Base-by-base conservation (phyloP, 331 rosid species). In the Stylosanthes scabra region DNA sequence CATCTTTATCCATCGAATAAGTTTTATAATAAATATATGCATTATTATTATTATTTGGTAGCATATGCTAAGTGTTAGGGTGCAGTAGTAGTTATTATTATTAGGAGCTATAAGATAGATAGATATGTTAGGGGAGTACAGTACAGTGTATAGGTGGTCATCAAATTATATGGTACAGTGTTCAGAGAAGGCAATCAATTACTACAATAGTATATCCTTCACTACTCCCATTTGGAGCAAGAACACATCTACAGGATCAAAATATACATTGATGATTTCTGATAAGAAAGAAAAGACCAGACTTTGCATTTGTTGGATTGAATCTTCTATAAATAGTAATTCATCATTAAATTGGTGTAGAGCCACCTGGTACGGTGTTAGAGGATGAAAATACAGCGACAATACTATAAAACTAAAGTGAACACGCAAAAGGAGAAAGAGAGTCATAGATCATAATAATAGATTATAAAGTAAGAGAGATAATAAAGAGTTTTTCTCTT, bases 181-280 rank as follows among this genome's bases (percentile, higher is more conserved):
- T 9, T 62, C 51, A 10, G 40, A 58, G 63, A 31, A 31, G 40
- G 40, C 28, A 63, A 40, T 63, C 68, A 63, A 41, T 14, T 40
- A 13, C 29, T 8, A 40, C 49, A 9, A 40, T 39, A 62, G 47
- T 34, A 62, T 15, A 9, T 46, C 47, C 39, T 46, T 72, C 39
- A 59, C 74, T 56, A 59, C 65, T 56, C 55, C 14, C 40, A 41
- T 20, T 55, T 40, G 44, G 64, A 70, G 44, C 64, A 54, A 55
- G 41, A 58, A 9, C 65, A 70, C 52, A 15, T 51, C 50, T 3
- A 54, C 37, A 39, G 40, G 44, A 70, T 57, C 14, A 42, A 70
- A 12, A 70, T 47, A 62, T 27, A 70, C 15, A 42, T 27, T 42
- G 15, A 57, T 57, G 31, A 70, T 28, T 71, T 25, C 37, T 12